Conservation (phyloP, 257 asterid genomes). For the Lantana camara region DNA sequence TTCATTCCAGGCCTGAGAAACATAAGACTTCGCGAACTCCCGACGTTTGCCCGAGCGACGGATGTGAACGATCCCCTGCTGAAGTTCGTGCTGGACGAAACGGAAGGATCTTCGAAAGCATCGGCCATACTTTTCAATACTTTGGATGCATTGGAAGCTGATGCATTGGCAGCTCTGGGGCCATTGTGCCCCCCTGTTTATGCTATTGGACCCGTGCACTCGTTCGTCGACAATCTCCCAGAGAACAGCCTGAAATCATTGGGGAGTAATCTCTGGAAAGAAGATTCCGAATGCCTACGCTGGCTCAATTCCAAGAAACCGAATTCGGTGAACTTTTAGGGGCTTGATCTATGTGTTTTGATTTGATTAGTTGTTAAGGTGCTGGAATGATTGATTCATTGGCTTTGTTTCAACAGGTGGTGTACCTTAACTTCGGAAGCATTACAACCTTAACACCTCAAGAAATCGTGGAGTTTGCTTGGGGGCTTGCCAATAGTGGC, state of each 20-base stretch:
- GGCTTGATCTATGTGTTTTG: no score
- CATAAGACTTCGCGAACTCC: slow-evolving; percentile 16
- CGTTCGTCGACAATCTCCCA: background rate
- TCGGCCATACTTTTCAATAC: slow-evolving; percentile 30
- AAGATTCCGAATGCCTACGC: slow-evolving; percentile 22
- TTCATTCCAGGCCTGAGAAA: slow-evolving; percentile 24
- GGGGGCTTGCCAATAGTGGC: slow-evolving; percentile 27
- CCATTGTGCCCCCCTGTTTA: slow-evolving; percentile 20
- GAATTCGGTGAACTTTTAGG: slow-evolving; percentile 1
- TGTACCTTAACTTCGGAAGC: slow-evolving; percentile 28
- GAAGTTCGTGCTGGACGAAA: slow-evolving; percentile 9
- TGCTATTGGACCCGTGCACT: slow-evolving; percentile 24
- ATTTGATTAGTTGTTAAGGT: no score
- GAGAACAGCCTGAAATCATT: slow-evolving; percentile 7
- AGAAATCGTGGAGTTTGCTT: slow-evolving; percentile 25
- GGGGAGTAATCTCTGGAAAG: slow-evolving; percentile 27
- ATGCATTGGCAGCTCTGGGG: slow-evolving; percentile 12
- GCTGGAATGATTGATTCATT: no score
- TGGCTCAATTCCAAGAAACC: slow-evolving; percentile 29
- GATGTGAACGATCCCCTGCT: background rate
- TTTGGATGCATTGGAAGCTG: slow-evolving; percentile 24
- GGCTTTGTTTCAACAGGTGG: background rate
- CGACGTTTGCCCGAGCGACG: slow-evolving; percentile 3
- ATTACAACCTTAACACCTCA: slow-evolving; percentile 7
- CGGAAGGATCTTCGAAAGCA: slow-evolving; percentile 13